Evolutionary conservation across 176 grass and related monocot genomes (phyloP), one percentile per base, ranked within the genome.

Genomic region (Phyllostachys edulis): DNA sequence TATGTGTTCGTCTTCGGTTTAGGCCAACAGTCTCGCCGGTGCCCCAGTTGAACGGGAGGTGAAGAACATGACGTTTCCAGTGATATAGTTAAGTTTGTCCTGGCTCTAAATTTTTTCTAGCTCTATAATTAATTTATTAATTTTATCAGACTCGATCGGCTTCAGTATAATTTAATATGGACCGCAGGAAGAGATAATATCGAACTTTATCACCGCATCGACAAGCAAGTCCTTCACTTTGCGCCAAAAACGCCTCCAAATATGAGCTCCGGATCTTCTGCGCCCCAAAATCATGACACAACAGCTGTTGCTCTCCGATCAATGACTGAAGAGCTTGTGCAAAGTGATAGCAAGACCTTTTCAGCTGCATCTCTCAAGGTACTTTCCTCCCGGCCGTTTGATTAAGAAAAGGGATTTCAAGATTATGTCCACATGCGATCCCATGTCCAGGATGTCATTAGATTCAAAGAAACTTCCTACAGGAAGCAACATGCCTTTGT

Each of bases 401-500:
- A 46, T 70, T 45, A 24, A 45, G 49, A 29, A 42, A 59, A 81
- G 51, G 6, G n/a, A 52, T 5, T 14, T 61, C 52, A 42, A 16
- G 24, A 8, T 24, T 65, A 26, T 41, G 49, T 38, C 2, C 24
- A 10, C 85, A 76, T 23, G 41, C 38, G 85, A 90, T 90, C 89
- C 41, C 4, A 9, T n/a, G 8, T 26, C 67, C 15, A 16, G 80
- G 41, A 50, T 74, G 80, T 54, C 57, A 67, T 72, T 34, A 73
- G 75, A 87, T 80, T 80, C 80, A 83, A 90, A 79, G 88, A 83
- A 87, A 77, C 80, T 68, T 87, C 79, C 60, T 75, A 41, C 52
- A 55, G 75, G 84, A 79, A 84, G 85, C 89, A 84, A 79, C 61
- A 56, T 9, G 26, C 51, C 44, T 75, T 86, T 84, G 52, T 69